Conservation (phyloP, 1,284 basidiomycete genomes). For the Leccinum cinnamomeum region DNA sequence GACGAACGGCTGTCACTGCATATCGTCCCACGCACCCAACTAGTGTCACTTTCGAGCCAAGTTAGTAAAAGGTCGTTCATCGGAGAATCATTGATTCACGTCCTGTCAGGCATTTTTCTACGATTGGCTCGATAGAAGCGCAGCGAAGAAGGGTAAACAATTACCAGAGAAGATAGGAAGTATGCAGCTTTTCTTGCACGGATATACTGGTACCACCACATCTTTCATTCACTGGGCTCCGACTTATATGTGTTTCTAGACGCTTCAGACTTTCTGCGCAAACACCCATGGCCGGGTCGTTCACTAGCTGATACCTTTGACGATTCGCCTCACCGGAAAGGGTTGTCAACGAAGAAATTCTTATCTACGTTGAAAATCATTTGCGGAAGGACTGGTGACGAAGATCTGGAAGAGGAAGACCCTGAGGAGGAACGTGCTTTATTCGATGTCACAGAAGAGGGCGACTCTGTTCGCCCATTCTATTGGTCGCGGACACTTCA, state of each 20-base stretch:
- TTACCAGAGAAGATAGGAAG: slow-evolving; percentile 87
- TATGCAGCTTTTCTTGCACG: slow-evolving; percentile 86
- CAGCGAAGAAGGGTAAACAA: slow-evolving; percentile 75
- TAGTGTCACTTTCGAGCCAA: slow-evolving; percentile 79
- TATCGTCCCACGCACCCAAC: slow-evolving; percentile 85
- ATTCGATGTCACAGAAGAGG: slow-evolving; percentile 61
- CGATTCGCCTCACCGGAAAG: slow-evolving; percentile 72
- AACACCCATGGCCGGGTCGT: slow-evolving; percentile 86
- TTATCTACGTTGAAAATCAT: slow-evolving; percentile 68
- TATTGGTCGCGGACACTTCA: slow-evolving; percentile 80
- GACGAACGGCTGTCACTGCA: slow-evolving; percentile 73
- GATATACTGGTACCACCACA: slow-evolving; percentile 62
- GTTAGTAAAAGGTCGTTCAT: slow-evolving; percentile 40
- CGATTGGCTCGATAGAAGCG: slow-evolving; percentile 82
- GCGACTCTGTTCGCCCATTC: slow-evolving; percentile 59
- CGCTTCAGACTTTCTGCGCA: slow-evolving; percentile 82
- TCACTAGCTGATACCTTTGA: slow-evolving; percentile 83
- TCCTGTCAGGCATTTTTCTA: slow-evolving; percentile 77
- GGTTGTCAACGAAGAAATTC: slow-evolving; percentile 62
- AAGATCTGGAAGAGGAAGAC: slow-evolving; percentile 67
- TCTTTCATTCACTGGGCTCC: not conserved
- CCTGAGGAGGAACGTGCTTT: slow-evolving; percentile 67
- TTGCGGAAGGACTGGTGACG: slow-evolving; percentile 77
- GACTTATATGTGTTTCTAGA: slow-evolving; percentile 44
- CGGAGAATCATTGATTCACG: slow-evolving; percentile 10